Conservation (phyloP, 371 early-diverging fungal genomes). For the Rhizopus arrhizus region DNA sequence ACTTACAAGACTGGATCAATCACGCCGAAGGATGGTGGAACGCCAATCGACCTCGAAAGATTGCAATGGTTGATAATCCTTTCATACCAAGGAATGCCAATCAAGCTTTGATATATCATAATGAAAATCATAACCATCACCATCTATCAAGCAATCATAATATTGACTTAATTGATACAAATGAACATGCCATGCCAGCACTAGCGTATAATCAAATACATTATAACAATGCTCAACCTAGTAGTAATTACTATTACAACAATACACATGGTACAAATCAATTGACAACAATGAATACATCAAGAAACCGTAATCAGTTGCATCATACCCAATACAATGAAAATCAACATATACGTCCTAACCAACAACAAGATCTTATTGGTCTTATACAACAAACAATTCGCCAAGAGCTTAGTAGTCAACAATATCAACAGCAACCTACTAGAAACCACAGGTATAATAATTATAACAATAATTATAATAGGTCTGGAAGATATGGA, state of each 20-base stretch:
- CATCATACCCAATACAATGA: neutral
- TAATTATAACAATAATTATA: too few species aligned
- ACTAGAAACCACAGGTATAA: too few species aligned
- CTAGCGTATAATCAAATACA: too few species aligned
- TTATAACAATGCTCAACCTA: too few species aligned
- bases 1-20: neutral
- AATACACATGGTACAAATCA: too few species aligned
- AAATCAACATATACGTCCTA: neutral
- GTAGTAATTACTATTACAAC: too few species aligned
- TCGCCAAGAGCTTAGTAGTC: neutral
- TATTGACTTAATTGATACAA: neutral
- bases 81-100: neutral
- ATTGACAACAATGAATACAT: too few species aligned
- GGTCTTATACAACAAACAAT: neutral
- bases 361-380: neutral
- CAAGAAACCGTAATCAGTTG: too few species aligned
- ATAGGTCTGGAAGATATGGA: too few species aligned
- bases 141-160: neutral
- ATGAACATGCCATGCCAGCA: too few species aligned
- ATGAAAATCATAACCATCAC: neutral
- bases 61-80: neutral
- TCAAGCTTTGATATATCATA: neutral
- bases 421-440: neutral
- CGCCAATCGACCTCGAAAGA: neutral
- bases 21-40: constrained; percentile 1